Evolutionary conservation across 495 filamentous ascomycete species (phyloP).

Genomic region (Glutinoglossum americanum): DNA sequence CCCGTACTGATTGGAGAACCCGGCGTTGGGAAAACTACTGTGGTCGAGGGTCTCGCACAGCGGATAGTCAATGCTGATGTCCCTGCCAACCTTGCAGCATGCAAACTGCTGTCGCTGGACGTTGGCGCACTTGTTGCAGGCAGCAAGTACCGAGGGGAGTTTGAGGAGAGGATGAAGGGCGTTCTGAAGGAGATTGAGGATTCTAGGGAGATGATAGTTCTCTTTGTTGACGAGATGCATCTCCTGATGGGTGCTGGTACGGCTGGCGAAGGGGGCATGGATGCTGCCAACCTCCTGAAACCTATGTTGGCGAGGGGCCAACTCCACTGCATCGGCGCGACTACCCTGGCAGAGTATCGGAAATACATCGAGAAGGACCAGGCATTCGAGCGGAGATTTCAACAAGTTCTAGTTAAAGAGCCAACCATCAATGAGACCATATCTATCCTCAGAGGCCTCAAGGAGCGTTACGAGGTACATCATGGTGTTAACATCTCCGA

Average conservation of each 20-base stretch:
- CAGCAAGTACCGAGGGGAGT: constrained; percentile 94
- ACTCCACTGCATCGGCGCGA: constrained; percentile 93
- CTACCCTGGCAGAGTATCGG: constrained; percentile 82
- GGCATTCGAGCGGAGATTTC: constrained; percentile 94
- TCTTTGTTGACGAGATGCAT: constrained; percentile 98
- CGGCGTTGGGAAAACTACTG: constrained; percentile 95
- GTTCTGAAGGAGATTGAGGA: constrained; percentile 93
- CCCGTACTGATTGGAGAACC: constrained; percentile 90
- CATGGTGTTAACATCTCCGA: constrained; percentile 94
- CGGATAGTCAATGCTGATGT: constrained; percentile 92
- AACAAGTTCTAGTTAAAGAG: constrained; percentile 91
- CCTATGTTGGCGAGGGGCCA: constrained; percentile 92
- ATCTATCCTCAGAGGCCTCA: constrained; percentile 88
- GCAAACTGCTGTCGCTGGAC: constrained; percentile 82
- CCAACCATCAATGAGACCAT: constrained; percentile 74
- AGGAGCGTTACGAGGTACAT: constrained; percentile 94
- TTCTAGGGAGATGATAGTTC: constrained; percentile 87
- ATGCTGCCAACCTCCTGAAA: constrained; percentile 91
- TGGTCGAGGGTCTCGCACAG: constrained; percentile 89
- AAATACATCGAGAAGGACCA: constrained; percentile 99
- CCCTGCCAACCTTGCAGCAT: constrained; percentile 83
- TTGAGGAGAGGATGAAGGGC: constrained; percentile 97
- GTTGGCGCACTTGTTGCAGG: constrained; percentile 88
- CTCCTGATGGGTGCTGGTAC: constrained; percentile 92
- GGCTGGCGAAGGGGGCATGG: constrained; percentile 92